Percentiles rank a stretch among this genome's conserved stretches.
phyloP scores from a whole-genome alignment of 352 stramenopile species.

The Phytophthora melonis region DNA sequence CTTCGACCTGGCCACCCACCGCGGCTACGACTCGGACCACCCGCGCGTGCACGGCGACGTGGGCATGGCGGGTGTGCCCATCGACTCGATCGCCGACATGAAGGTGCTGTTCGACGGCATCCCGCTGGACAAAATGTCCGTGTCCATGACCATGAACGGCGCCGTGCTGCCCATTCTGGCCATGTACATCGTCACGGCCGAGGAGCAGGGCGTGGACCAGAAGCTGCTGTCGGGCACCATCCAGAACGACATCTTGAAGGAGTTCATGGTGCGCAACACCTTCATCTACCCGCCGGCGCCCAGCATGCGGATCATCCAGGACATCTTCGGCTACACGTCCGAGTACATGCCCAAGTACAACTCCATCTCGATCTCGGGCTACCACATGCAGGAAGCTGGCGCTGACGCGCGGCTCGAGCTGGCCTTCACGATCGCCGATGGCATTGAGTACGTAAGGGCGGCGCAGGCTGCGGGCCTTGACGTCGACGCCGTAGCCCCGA shows the following conservation, averaged over 20 bases:
- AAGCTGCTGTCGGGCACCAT: conserved; percentile 83
- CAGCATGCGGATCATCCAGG: conserved; percentile 95
- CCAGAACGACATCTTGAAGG: conserved; percentile 99
- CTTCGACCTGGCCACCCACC: conserved; percentile 98
- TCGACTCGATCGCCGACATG: conserved; percentile 98
- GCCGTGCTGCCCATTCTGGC: conserved; percentile 96
- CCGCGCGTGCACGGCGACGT: conserved; percentile 95
- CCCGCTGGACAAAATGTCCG: conserved; percentile 95
- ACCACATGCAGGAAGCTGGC: conserved; percentile 99
- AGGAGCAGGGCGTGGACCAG: conserved; percentile 95
- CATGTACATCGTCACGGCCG: conserved; percentile 97
- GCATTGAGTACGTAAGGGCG: conserved; percentile 96
- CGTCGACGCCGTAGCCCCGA: conserved; percentile 94
- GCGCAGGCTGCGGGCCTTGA: conserved; percentile 94
- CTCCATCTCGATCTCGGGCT: conserved; percentile 96
- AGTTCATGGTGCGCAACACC: conserved; percentile 97
- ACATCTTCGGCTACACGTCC: conserved; percentile 98
- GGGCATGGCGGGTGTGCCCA: conserved; percentile 97
- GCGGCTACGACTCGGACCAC: conserved; percentile 98
- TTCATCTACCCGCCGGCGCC: conserved; percentile 98
- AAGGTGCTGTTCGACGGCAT: conserved; percentile 98
- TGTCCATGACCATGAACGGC: conserved; percentile 99
- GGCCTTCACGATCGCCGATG: conserved; percentile 98
- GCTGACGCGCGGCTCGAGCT: conserved; percentile 95
- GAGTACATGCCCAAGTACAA: conserved; percentile 98